Evolutionary conservation across 2,329 filamentous ascomycete genomes (phyloP).

Genomic region (Huntiella decipiens): DNA sequence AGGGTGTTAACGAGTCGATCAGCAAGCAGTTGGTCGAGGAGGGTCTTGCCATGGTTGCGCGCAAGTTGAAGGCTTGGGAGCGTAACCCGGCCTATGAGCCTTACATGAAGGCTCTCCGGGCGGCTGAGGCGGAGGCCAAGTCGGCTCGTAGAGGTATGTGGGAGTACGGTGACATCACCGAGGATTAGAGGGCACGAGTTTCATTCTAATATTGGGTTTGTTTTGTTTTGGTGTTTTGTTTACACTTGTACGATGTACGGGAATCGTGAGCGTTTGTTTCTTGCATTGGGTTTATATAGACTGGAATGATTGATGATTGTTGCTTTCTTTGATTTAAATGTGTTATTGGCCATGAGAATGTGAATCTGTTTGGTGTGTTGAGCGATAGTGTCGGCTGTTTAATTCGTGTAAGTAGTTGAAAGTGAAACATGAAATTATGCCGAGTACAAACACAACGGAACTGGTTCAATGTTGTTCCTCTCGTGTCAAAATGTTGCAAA

Average conservation of each 20-base stretch:
- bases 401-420: no score
- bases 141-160: constrained; percentile 69
- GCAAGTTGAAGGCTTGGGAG: constrained; percentile 86
- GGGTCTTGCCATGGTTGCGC: constrained; percentile 77
- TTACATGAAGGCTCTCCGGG: constrained; percentile 51
- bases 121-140: constrained; percentile 64
- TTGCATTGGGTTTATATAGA: neutral
- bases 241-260: neutral
- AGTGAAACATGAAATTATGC: no score
- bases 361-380: no score
- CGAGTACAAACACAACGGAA: no score
- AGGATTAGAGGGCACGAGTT: constrained; percentile 39
- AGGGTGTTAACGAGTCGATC: constrained; percentile 54
- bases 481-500: no score
- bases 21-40: constrained; percentile 74
- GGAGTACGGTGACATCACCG: constrained; percentile 95
- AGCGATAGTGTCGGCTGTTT: no score
- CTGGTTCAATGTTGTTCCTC: no score
- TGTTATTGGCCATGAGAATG: no score
- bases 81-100: constrained; percentile 47
- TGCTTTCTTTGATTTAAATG: neutral
- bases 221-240: constrained; percentile 6
- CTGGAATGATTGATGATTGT: neutral
- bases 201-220: constrained; percentile 10
- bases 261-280: neutral